These are phyloP conservation scores for Coniella vitis DNA, from an alignment of 2,329 filamentous ascomycete species.

Conservation along the genomic window DNA sequence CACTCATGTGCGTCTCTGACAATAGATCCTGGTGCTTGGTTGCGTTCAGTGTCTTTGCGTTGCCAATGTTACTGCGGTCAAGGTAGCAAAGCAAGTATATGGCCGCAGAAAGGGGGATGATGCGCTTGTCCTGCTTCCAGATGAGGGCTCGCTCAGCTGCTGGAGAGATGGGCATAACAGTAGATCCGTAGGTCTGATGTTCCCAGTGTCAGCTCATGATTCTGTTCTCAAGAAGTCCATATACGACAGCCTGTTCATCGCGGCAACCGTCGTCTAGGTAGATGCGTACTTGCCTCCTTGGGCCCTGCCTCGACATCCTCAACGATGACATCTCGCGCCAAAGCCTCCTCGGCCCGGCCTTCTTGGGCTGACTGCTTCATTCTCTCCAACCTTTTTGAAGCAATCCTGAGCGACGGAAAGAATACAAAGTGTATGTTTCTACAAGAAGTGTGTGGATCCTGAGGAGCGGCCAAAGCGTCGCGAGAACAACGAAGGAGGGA, in stretches of 20 bases:
- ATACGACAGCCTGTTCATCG: too few species aligned
- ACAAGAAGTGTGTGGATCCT: too few species aligned
- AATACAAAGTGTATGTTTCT: too few species aligned
- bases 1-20: slow-evolving; percentile 51
- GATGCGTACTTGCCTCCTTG: slow-evolving; percentile 5
- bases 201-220: too few species aligned
- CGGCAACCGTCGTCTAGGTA: too few species aligned
- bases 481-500: too few species aligned
- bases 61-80: slow-evolving; percentile 55
- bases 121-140: slow-evolving; percentile 43
- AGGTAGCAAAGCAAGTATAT: slow-evolving; percentile 52
- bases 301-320: slow-evolving; percentile 8
- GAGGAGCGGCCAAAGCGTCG: too few species aligned
- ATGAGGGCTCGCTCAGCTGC: slow-evolving; percentile 10
- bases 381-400: too few species aligned
- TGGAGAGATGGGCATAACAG: neutral
- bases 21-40: slow-evolving; percentile 53
- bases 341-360: neutral
- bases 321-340: neutral
- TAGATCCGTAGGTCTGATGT: neutral
- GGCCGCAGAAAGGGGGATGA: slow-evolving; percentile 45
- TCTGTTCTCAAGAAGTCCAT: neutral
- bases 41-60: slow-evolving; percentile 57
- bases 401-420: too few species aligned
- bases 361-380: too few species aligned